Evolutionary conservation across 176 grass and related monocot genomes (phyloP).

Genomic region (Tillandsia fasciculata): DNA sequence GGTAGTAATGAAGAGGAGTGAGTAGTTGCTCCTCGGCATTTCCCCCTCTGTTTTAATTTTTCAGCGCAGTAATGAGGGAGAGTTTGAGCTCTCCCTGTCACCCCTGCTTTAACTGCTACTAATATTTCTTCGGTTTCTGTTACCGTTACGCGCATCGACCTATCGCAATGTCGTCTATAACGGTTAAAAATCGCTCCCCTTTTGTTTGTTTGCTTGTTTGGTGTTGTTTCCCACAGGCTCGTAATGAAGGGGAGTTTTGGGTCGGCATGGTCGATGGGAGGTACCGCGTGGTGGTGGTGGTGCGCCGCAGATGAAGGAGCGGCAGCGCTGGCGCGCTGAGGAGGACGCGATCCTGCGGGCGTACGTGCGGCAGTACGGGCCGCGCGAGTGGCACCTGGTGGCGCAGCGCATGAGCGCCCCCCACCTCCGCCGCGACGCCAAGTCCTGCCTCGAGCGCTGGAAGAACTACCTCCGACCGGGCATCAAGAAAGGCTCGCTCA

Average conservation of each 20-base stretch:
- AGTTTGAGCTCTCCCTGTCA: too few relatives aligned
- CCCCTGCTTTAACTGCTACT: too few relatives aligned
- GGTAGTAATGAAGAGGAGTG: too few relatives aligned
- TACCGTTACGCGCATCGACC: not conserved
- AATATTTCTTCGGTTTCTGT: too few relatives aligned
- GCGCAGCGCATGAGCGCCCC: conserved; percentile 80
- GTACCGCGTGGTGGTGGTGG: too few relatives aligned
- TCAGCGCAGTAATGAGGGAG: too few relatives aligned
- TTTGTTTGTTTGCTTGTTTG: not conserved
- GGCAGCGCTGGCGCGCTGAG: conserved; percentile 91
- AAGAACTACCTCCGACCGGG: conserved; percentile 94
- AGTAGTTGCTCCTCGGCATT: too few relatives aligned
- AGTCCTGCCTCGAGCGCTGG: conserved; percentile 93
- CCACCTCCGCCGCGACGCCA: conserved; percentile 67
- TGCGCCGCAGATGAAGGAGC: conserved; percentile 74
- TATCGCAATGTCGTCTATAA: not conserved
- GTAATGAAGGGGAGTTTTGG: conserved; percentile 49
- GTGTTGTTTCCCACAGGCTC: conserved; percentile 7
- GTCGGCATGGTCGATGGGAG: conserved; percentile 42
- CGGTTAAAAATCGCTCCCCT: not conserved
- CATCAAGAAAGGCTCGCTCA: conserved; percentile 87
- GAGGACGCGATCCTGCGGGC: conserved; percentile 82
- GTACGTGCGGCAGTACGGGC: conserved; percentile 85
- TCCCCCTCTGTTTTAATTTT: too few relatives aligned
- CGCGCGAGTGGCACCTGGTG: conserved; percentile 85